Evolutionary conservation across 2,329 filamentous ascomycete species (phyloP), one percentile per base, ranked within the genome.

Genomic region (Ascochyta lentis): DNA sequence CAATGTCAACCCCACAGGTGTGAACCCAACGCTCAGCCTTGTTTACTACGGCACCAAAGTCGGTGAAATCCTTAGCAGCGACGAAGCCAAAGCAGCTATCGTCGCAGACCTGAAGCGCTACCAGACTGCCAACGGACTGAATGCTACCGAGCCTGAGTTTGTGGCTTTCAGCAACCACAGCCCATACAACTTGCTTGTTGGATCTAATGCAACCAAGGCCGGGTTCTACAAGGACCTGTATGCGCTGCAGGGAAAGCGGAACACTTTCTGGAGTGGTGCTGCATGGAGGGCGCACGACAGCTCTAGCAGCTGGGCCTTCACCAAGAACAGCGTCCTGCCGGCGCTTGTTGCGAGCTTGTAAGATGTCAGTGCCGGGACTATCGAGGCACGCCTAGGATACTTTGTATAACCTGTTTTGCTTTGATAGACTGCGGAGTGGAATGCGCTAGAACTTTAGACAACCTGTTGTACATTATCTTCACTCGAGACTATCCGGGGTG

Each of bases 291-390:
- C 56, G 38, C 60, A 70, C 9, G 65, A 65, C 26, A 59, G 60
- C 16, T 49, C 56, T 22, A 23, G 33, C 9, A 54, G 56, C 37
- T 69, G 67, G 67, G 38, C 35, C 43, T 69, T 59, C 34, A 68
- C 62, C 68, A 63, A 77, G 75, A 61, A 79, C 64, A 34, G 63
- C 54, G 9, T 77, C 66, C 56, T 80, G 74, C 56, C 77, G 57
- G 40, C 69, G 44, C 37, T 48, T 60, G 22, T 72, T 2, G 52
- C 43, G 0, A 52, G 43, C 39, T 37, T 56, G 48, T 54, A 48
- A n/a, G 5, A 4, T 2, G 3, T 13, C 5, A 15, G 12, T 31
- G 29, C 4, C 8, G 29, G 12, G 12, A 10, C 13, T 31, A 4
- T 31, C 13, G 12, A 31, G 29, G 27, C 12, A 15, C 12, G 10